A percentile compares a stretch with the other conserved stretches of the same genome.
phyloP scores from a whole-genome alignment of 208 protist species.

The Acanthamoeba comandoni region DNA sequence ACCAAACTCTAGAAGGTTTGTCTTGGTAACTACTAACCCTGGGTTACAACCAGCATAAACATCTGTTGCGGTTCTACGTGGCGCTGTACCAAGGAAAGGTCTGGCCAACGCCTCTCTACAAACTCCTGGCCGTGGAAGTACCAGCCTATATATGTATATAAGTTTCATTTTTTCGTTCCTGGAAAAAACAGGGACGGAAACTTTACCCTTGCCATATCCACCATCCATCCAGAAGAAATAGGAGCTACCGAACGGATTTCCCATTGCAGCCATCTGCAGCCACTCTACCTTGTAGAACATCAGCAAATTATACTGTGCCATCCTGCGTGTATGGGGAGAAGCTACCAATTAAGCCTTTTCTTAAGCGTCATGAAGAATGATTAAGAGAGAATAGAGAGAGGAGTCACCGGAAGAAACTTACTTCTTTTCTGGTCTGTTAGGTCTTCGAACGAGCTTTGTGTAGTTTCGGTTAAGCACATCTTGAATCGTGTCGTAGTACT shows the following conservation, averaged over 20 bases:
- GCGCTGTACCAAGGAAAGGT: neutral
- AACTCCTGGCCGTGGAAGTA: conserved; percentile 24
- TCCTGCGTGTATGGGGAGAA: neutral
- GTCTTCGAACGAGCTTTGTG: conserved; percentile 10
- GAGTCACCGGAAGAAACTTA: neutral
- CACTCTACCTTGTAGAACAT: conserved; percentile 64
- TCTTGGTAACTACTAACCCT: too few relatives aligned
- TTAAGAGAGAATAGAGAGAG: too few relatives aligned
- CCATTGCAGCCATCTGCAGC: neutral
- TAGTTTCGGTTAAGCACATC: conserved; percentile 39
- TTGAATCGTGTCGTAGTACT: conserved; percentile 35
- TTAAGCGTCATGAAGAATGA: too few relatives aligned
- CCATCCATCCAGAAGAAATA: conserved; percentile 47
- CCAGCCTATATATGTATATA: neutral
- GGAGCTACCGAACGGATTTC: conserved; percentile 1
- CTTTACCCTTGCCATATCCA: conserved; percentile 38
- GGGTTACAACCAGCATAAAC: conserved; percentile 46
- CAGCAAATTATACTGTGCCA: conserved; percentile 31
- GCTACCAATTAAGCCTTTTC: too few relatives aligned
- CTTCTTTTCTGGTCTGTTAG: conserved; percentile 7
- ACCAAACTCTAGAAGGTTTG: too few relatives aligned
- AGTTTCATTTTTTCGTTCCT: too few relatives aligned
- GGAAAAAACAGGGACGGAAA: neutral
- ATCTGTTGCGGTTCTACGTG: conserved; percentile 44
- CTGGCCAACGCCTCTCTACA: conserved; percentile 26